Base-by-base conservation (phyloP, 345 rosid species). In the Salix purpurea region DNA sequence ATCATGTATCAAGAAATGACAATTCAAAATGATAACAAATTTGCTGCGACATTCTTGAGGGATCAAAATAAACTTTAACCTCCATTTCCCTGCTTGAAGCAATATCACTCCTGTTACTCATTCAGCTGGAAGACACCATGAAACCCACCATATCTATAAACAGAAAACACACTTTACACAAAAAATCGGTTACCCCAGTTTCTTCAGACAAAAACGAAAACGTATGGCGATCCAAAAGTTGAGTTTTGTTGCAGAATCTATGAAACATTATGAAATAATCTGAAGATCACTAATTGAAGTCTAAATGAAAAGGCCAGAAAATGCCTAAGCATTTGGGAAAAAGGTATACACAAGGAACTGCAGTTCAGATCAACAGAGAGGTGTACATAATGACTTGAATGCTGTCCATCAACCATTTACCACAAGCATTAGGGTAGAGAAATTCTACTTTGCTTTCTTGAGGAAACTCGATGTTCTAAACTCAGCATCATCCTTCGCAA, bases 401-500 rank as follows among this genome's bases (percentile, higher is more conserved):
- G 60, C n/a, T n/a, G 61, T 28, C 56, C 36, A 24, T 1, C 15
- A 13, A 2, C 26, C 37, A 50, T 19, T 36, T 23, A 30, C 69
- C n/a, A 32, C 48, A 42, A 34, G 39, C 50, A 46, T 34, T 23
- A 21, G n/a, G 1, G 6, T 40, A 24, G 30, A 37, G 73, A 68
- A 48, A 11, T 30, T 16, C 71, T 77, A 77, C 44, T 74, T 64
- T 44, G 21, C 48, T 72, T 73, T 75, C 44, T 76, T 61, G 65
- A 66, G 81, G 73, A 81, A 85, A 79, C 85, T 79, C 23, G 88
- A 66, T 71, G 99, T 90, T 73, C 90, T 77, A 75, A 89, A 88
- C 78, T 87, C 92, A 0, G 96, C 96, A 52, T 95, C 97, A 50
- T 93, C 97, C 73, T 90, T 84, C 71, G 86, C 85, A 79, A 95